Base-by-base conservation (phyloP, 345 rosid species). In the Eucalyptus grandis region DNA sequence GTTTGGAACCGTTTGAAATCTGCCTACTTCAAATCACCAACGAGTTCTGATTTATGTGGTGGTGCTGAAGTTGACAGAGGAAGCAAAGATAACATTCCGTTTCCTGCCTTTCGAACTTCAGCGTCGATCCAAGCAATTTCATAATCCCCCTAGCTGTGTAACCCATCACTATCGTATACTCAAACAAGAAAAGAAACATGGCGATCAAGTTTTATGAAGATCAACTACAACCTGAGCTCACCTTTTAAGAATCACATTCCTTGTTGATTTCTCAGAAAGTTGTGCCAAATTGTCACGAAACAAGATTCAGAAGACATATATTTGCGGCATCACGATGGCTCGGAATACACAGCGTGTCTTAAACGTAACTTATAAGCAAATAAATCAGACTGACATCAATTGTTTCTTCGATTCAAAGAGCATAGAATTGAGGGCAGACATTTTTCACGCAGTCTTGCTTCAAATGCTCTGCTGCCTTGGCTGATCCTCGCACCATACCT, bases 381-480 rank as follows among this genome's bases (percentile, higher is more conserved):
- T 90, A 50, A 90, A 91, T 98, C 98, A 91, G 99, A 98, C 80
- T 94, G 88, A 96, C 98, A 81, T 97, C 98, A 86, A 96, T 93
- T 3, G 96, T 94, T 93, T 97, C 99, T 93, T 96, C 96, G 89
- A 95, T 93, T 89, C 92, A 95, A 24, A 99, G 99, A 89, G 98
- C 96, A 89, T 96, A 98, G 91, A 94, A 98, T 60, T 96, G 94
- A 82, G 99, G 96, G 85, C 97, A 96, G 49, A 93, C 94, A 69
- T 91, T 94, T 93, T 97, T 97, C 92, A 95, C 86, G 93, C 98
- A 95, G 89, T 95, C 97, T 90, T 95, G 97, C 94, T 94, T 98
- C 95, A 98, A 92, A 94, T 97, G 99, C 91, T 97, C 98, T 12
- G 99, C 97, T 53, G 99, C 97, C 93, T 97, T 96, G 8, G 98